Evolutionary conservation across 768 basidiomycete species (phyloP).

Genomic region (Suillus luteus): DNA sequence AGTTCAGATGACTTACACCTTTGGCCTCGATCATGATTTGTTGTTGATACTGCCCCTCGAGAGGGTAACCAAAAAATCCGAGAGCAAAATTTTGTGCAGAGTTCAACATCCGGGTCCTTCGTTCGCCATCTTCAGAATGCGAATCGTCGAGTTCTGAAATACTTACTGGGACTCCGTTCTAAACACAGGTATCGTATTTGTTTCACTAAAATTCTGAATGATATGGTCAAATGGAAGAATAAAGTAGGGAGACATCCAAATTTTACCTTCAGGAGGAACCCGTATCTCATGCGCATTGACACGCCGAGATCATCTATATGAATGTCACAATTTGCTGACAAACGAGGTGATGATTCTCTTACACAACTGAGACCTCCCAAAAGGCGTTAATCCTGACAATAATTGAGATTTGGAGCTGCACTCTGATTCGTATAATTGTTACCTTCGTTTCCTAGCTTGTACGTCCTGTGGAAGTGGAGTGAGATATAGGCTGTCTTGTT

Average conservation of each 20-base stretch:
- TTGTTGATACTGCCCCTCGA: constrained; percentile 45
- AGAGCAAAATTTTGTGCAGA: constrained; percentile 55
- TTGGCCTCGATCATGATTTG: constrained; percentile 42
- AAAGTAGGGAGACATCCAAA: constrained; percentile 7
- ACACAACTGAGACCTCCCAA: constrained; percentile 83
- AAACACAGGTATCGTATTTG: constrained; percentile 48
- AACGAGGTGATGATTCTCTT: constrained; percentile 24
- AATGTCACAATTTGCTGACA: constrained; percentile 1
- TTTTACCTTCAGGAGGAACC: constrained; percentile 40
- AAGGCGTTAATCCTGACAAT: constrained; percentile 68
- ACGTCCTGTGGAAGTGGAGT: constrained; percentile 53
- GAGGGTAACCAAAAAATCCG: constrained; percentile 53
- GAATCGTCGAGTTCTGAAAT: neutral
- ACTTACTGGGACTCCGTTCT: constrained; percentile 51
- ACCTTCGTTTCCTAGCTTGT: constrained; percentile 84
- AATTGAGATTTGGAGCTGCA: constrained; percentile 16
- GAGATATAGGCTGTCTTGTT: neutral
- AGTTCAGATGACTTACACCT: constrained; percentile 32
- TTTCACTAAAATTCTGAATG: constrained; percentile 39
- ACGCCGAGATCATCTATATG: constrained; percentile 41
- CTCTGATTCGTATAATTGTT: constrained; percentile 13
- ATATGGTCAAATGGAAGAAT: constrained; percentile 27
- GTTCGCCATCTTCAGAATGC: neutral
- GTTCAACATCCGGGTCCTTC: constrained; percentile 51
- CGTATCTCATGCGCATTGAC: constrained; percentile 45